Base-by-base conservation (phyloP, 2,329 filamentous ascomycete genomes). In the Alternaria viburni region DNA sequence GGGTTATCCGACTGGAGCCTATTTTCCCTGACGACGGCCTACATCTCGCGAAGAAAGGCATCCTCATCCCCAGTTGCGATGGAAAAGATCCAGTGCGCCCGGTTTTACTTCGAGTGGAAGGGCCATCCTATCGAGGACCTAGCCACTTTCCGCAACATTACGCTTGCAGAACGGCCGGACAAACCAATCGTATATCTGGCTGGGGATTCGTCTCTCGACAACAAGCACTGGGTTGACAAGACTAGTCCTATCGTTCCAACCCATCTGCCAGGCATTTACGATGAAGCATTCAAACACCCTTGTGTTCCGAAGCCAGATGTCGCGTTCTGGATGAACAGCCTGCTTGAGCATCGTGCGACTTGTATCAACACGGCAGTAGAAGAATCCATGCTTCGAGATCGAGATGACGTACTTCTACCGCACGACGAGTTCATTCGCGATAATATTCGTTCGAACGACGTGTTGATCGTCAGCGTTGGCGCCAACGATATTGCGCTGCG, bases 191-290 rank as follows among this genome's bases (percentile, higher is more conserved):
- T 79, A n/a, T 81, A 74, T 47, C 68, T 81, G 6, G 79, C 76
- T 6, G 78, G 78, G 54, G 78, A 81, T 57, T 81, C 79, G 6
- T 80, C 78, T 17, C 72, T 80, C 5, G 79, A 81, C 62, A 80
- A 81, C 62, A 81, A 80, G 56, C 72, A 67, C 64, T 81, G 78
- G 78, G 70, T 80, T 1, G 58, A 70, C 13, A 63, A 28, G 59
- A 6, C 62, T 64, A 9, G 60, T 57, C 2, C 58, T 0, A 50
- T 63, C 1, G 17, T 70, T 6, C 59, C 64, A 5, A 61, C 69
- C 7, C 49, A 65, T 3, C 51, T 73, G 1, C 77, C 78, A 2
- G 54, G 70, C 1, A 77, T 80, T 6, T 80, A 80, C 61, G 7
- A 68, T 2, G 54, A 69, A 1, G 66, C 70, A 4, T 67, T 81